Percentiles rank a stretch among this genome's conserved stretches.
phyloP scores from a whole-genome alignment of 2,329 filamentous ascomycete species.

The Fusarium guadeloupense region DNA sequence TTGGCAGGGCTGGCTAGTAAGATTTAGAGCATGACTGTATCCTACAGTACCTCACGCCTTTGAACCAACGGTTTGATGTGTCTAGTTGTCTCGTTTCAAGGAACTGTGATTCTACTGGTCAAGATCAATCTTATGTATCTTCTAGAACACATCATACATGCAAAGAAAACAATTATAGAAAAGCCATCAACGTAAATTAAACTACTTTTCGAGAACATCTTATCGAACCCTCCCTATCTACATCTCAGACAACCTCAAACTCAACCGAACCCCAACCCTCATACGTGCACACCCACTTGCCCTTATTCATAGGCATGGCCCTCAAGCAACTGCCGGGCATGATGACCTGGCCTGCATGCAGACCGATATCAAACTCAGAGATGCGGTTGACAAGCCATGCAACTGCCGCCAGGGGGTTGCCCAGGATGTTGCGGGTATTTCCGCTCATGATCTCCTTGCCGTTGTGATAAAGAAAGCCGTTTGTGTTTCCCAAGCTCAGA shows the following conservation, averaged over 20 bases:
- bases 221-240: background rate
- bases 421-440: constrained; percentile 41
- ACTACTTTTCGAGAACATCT: background rate
- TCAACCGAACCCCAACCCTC: constrained; percentile 40
- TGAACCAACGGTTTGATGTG: background rate
- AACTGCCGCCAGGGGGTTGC: constrained; percentile 38
- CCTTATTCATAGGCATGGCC: constrained; percentile 39
- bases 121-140: background rate
- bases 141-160: background rate
- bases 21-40: background rate
- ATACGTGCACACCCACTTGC: constrained; percentile 38
- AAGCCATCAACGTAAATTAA: background rate
- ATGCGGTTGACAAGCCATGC: constrained; percentile 42
- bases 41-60: background rate
- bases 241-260: constrained; percentile 35
- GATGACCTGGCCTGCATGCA: constrained; percentile 38
- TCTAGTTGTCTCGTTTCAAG: background rate
- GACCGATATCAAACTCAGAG: constrained; percentile 36
- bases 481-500: constrained; percentile 35
- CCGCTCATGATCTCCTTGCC: constrained; percentile 38
- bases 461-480: constrained; percentile 38
- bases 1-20: background rate
- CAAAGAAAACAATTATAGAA: background rate
- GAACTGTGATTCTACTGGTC: background rate
- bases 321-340: constrained; percentile 40